Base-by-base conservation (phyloP, 192 early-diverging fungal genomes). In the Thamnidium elegans region DNA sequence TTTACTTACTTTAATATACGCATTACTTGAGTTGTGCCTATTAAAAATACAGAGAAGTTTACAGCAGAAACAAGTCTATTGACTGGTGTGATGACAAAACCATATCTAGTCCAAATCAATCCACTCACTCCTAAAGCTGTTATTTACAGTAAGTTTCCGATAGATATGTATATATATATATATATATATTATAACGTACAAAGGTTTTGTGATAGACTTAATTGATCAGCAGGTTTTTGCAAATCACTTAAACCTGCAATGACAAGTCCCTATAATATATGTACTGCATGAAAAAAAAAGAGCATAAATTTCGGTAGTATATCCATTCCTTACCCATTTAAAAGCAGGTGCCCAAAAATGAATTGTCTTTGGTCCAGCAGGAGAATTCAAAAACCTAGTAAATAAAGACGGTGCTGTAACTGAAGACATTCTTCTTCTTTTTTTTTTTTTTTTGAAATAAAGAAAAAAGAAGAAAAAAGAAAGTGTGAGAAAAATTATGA, bases 341-440 rank as follows among this genome's bases (percentile, higher is more conserved):
- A 84, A 85, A 48, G 85, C 75, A 39, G 97, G 97, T 0, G 95
- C 97, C 97, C 97, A 99, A 72, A 99, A 99, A 75, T 94, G 92
- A 70, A 99, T 87, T 42, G 97, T 99, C 81, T 95, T 96, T 65
- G 97, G 97, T 56, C 78, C 82, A 30, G 87, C 87, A 13, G 89
- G 87, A 26, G 83, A 85, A 70, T 89, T 89, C 67, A 79, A 70
- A 78, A 95, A 94, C 75, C 70, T 85, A 47, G 66, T 60, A 56
- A 96, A 86, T n/a, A 82, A 87, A 55, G 83, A 81, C 44, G 78
- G 76, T 7, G 78, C 69, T 44, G 71, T 74, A 60, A 72, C 75
- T 7, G 79, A 31, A 30, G 77, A 31, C 47, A 48, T 48, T n/a
- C n/a, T n/a, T n/a, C n/a, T n/a, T n/a, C n/a, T n/a, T n/a, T n/a